Evolutionary conservation across 192 early-diverging fungal genomes (phyloP), one percentile per base, ranked within the genome.

Genomic region (Gorgonomyces haynaldii): DNA sequence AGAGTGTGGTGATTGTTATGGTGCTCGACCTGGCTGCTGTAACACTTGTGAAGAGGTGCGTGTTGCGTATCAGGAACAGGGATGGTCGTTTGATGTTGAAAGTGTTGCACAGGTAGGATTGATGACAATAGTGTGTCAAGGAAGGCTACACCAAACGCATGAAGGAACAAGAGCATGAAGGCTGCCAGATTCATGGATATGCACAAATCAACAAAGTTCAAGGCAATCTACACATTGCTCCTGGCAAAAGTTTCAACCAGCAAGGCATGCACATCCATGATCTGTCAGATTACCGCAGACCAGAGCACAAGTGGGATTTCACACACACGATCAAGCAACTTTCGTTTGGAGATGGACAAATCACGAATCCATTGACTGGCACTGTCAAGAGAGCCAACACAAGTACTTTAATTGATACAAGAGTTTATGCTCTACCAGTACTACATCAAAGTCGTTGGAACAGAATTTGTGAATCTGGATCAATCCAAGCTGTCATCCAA

Each of bases 161-260:
- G 35, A 68, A 74, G 35, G 72, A 68, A 27, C 90, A 92, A 60
- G 70, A 69, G 7, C 78, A 86, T 52, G 91, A 97, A 65, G 94
- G 91, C 16, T 97, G 94, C 58, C 78, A 84, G 49, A 62, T 97
- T 29, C 69, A 72, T 19, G 94, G 94, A 2, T 62, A 66, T 37
- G 55, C 94, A 17, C 58, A 72, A 27, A 86, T 97, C 28, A 93
- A 91, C 65, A 91, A 91, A 67, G 88, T 93, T 7, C 67, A 85
- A 16, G 94, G 94, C 30, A 92, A 91, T 52, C 82, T 93, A 54
- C 94, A 93, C 63, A 76, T 95, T 60, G 83, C 89, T 6, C 89
- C 91, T 9, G 91, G 94, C 36, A 78, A 82, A 37, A 76, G 61
- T 54, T 86, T 87, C 59, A 66, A 81, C 46, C 69, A 72, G n/a